phyloP scores from a whole-genome alignment of 2,329 filamentous ascomycete species.

The Sporothrix brunneoviolacea region DNA sequence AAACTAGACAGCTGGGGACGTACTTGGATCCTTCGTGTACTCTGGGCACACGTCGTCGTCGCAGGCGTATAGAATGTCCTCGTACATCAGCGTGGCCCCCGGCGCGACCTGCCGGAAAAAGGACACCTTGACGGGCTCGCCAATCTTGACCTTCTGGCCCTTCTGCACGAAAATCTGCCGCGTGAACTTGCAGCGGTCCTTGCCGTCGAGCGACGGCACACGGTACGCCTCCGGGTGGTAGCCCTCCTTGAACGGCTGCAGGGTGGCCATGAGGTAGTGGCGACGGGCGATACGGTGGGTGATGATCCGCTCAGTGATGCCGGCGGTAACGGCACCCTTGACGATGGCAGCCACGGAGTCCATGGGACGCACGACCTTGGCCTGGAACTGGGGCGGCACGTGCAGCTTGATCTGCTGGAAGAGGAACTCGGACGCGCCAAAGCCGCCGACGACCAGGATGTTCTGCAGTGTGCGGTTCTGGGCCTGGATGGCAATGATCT shows the following conservation, averaged over 20 bases:
- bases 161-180: constrained; percentile 98
- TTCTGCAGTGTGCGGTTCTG: constrained; percentile 94
- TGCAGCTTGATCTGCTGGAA: constrained; percentile 99
- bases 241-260: constrained; percentile 98
- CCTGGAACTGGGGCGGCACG: constrained; percentile 95
- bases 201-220: constrained; percentile 91
- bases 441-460: constrained; percentile 93
- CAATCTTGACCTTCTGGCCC: constrained; percentile 97
- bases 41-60: constrained; percentile 97
- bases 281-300: constrained; percentile 94
- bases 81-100: constrained; percentile 97
- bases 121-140: constrained; percentile 96
- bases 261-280: constrained; percentile 97
- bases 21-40: constrained; percentile 98
- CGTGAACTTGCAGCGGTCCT: constrained; percentile 98
- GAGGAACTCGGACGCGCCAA: constrained; percentile 95
- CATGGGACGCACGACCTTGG: constrained; percentile 97
- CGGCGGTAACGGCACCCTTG: constrained; percentile 94
- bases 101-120: constrained; percentile 98
- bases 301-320: constrained; percentile 93
- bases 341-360: constrained; percentile 98
- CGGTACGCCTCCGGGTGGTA: constrained; percentile 98
- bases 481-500: constrained; percentile 97
- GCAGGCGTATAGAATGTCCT: constrained; percentile 95
- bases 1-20: constrained; percentile 51